Evolutionary conservation across 352 stramenopile species (phyloP).

Genomic region (Pythium monospermum): DNA sequence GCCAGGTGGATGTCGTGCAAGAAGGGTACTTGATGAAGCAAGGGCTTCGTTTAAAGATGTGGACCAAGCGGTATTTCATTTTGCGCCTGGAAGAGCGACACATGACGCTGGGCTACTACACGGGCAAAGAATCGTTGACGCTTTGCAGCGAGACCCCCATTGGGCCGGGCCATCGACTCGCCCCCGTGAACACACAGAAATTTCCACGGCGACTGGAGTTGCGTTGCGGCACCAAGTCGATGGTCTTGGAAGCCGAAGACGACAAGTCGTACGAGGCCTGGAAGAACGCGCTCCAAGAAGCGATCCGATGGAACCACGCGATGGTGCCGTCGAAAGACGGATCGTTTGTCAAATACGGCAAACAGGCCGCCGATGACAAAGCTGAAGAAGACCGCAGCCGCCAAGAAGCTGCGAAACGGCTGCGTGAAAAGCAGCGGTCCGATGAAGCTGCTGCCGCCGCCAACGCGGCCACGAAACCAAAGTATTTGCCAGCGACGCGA

Average conservation of each 20-base stretch:
- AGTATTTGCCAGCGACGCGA: constrained; percentile 70
- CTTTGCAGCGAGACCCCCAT: constrained; percentile 83
- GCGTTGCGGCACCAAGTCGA: constrained; percentile 61
- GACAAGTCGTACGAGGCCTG: constrained; percentile 47
- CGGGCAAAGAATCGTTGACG: constrained; percentile 72
- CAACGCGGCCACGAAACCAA: constrained; percentile 75
- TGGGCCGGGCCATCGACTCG: constrained; percentile 55
- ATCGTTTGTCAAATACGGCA: constrained; percentile 75
- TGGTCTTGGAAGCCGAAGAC: constrained; percentile 71
- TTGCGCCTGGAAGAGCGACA: constrained; percentile 80
- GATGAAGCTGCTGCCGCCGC: constrained; percentile 56
- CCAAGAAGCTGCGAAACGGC: constrained; percentile 63
- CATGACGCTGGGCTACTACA: constrained; percentile 87
- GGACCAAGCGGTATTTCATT: constrained; percentile 84
- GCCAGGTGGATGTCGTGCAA: constrained; percentile 79
- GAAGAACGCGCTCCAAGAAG: constrained; percentile 73
- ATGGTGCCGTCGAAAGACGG: constrained; percentile 81
- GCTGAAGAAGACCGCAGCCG: constrained; percentile 65
- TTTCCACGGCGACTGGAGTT: constrained; percentile 63
- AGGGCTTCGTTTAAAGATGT: constrained; percentile 72
- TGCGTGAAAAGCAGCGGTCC: constrained; percentile 66
- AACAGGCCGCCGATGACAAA: constrained; percentile 67
- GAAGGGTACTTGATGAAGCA: constrained; percentile 85
- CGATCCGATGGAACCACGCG: constrained; percentile 83
- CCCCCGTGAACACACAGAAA: constrained; percentile 40